Evolutionary conservation across 371 early-diverging fungal species (phyloP).

Genomic region (Zancudomyces culisetae): DNA sequence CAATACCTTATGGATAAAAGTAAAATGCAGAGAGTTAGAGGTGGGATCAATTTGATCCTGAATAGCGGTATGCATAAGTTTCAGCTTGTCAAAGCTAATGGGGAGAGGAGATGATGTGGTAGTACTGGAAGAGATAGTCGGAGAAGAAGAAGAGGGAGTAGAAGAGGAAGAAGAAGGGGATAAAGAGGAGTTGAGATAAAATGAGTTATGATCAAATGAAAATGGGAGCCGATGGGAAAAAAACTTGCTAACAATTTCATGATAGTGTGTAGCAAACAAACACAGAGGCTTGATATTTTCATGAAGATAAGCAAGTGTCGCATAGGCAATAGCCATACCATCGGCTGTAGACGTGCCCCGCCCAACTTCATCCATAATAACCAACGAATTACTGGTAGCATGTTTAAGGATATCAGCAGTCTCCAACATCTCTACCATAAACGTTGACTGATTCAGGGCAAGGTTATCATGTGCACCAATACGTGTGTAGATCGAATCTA

Average conservation of each 20-base stretch:
- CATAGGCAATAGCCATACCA: conserved; percentile 80
- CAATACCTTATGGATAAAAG: conserved; percentile 34
- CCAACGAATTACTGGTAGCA: conserved; percentile 60
- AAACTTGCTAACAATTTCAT: conserved; percentile 44
- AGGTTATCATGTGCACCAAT: conserved; percentile 62
- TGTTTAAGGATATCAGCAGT: conserved; percentile 68
- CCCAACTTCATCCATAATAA: conserved; percentile 96
- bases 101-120: too few relatives aligned
- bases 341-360: conserved; percentile 90
- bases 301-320: conserved; percentile 63
- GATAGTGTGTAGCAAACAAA: conserved; percentile 93
- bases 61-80: conserved; percentile 35
- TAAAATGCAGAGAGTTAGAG: conserved; percentile 26
- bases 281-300: conserved; percentile 35
- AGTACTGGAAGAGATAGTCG: too few relatives aligned
- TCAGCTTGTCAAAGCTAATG: conserved; percentile 16
- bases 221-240: too few relatives aligned
- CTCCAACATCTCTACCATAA: conserved; percentile 98
- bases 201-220: too few relatives aligned
- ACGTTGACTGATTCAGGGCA: conserved; percentile 78
- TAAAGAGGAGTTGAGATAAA: too few relatives aligned
- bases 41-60: conserved; percentile 8
- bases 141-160: too few relatives aligned
- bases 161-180: too few relatives aligned
- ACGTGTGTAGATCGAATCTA: conserved; percentile 77